phyloP scores from a whole-genome alignment of 1,284 basidiomycete species.

The Sporisorium iseilematis-ciliati region DNA sequence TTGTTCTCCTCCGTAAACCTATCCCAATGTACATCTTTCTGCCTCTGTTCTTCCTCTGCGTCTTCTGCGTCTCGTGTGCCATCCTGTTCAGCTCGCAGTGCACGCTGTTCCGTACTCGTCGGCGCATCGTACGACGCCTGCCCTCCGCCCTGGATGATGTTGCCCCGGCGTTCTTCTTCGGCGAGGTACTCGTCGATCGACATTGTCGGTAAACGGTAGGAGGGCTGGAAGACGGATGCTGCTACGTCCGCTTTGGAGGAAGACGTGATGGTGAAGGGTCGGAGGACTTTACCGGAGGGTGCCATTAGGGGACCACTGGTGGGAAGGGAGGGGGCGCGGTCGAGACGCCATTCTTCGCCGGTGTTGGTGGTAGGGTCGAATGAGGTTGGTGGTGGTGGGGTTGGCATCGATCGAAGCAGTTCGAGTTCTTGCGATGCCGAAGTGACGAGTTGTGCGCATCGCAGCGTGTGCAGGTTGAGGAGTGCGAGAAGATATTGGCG shows the following conservation, averaged over 20 bases:
- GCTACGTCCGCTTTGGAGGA: conserved; percentile 74
- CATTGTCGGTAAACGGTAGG: conserved; percentile 94
- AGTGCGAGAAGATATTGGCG: conserved; percentile 62
- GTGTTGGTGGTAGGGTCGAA: neutral
- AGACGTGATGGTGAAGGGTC: conserved; percentile 64
- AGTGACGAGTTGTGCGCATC: conserved; percentile 29
- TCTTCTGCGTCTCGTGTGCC: conserved; percentile 79
- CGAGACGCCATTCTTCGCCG: conserved; percentile 59
- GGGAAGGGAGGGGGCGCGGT: conserved; percentile 17
- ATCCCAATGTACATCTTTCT: conserved; percentile 62
- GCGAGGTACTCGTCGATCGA: conserved; percentile 93
- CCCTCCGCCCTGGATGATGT: conserved; percentile 84
- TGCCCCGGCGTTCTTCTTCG: conserved; percentile 84
- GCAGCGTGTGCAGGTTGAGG: conserved; percentile 58
- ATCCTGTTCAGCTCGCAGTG: conserved; percentile 76
- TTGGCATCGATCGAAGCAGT: conserved; percentile 58
- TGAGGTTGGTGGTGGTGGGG: conserved; percentile 14
- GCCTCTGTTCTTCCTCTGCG: conserved; percentile 75
- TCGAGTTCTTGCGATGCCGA: conserved; percentile 57
- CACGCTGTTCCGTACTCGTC: conserved; percentile 71
- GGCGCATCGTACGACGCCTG: conserved; percentile 39
- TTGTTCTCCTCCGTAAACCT: conserved; percentile 52
- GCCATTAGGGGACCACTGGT: conserved; percentile 56
- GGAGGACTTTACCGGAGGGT: conserved; percentile 59
- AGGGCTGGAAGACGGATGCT: conserved; percentile 85